Evolutionary conservation across 148 eudicot genomes (phyloP), one percentile per base, ranked within the genome.

Genomic region (Hydrangea macrophylla): DNA sequence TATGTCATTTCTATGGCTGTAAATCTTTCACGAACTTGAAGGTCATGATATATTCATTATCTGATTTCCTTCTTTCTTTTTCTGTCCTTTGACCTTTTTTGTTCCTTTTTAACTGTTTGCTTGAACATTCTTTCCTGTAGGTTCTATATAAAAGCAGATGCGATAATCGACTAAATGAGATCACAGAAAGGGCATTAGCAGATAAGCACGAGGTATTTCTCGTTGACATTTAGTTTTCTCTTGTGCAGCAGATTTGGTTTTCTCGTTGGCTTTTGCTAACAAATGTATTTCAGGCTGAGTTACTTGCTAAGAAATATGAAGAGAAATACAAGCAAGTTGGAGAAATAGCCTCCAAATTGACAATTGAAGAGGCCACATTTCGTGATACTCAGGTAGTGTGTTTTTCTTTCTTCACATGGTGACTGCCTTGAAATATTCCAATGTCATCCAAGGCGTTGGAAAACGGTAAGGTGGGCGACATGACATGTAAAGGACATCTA

Each of bases 131-230:
- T 60, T 6, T 59, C 5, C 55, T 36, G 50, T 72, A 94, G 99
- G 99, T 94, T 60, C 73, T 94, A 53, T 94, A 90, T 77, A 94
- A 85, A 84, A 94, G 99, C 70, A 86, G 93, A 73, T 91, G 99
- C 76, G 99, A 94, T 39, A 94, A 94, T 80, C 83, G 97, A 32
- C 97, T 94, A 42, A 94, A 94, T 85, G 99, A 94, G 82, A 94
- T 94, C 39, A 94, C 92, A 26, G 99, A 94, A 86, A 83, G 99
- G 76, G 99, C 97, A 62, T 64, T 83, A 51, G 91, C 99, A 37
- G 99, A 90, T 83, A 94, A 88, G 81, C 86, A 81, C 42, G 99
- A 94, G 96, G 99, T 94, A 88, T 53, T 68, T 63, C 62, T 66
- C 32, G 2, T 70, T 17, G 53, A 55, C 31, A 22, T 27, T 36